Conservation (phyloP, 1,284 basidiomycete species). For the Pyrrhoderma noxium region DNA sequence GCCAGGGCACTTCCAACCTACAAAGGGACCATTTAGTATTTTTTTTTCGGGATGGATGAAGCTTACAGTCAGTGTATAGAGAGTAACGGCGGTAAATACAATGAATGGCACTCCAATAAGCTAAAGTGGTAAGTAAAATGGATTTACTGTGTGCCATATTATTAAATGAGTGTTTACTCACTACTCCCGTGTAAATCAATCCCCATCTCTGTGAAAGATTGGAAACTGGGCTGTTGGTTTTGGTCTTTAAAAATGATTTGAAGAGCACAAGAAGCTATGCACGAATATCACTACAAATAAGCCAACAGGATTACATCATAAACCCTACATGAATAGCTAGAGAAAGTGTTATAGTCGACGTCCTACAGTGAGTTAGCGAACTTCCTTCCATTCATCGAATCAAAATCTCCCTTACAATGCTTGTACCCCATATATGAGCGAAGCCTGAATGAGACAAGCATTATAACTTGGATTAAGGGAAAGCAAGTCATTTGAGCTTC, state of each 20-base stretch:
- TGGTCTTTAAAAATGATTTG: too few relatives aligned
- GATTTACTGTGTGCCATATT: too few relatives aligned
- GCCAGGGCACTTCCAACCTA: constrained; percentile 8
- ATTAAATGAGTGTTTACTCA: too few relatives aligned
- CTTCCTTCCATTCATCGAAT: neutral
- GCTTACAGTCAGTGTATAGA: constrained; percentile 10
- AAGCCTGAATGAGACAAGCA: constrained; percentile 16
- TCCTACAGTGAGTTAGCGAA: constrained; percentile 1
- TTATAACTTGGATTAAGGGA: constrained; percentile 13
- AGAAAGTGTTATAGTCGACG: constrained; percentile 8
- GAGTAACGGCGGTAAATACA: constrained; percentile 6
- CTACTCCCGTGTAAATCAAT: too few relatives aligned
- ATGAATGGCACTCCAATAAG: constrained; percentile 12
- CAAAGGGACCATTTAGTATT: neutral
- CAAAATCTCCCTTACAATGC: constrained; percentile 6
- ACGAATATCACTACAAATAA: too few relatives aligned
- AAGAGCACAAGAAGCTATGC: too few relatives aligned
- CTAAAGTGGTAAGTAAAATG: neutral
- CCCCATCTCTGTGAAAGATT: too few relatives aligned
- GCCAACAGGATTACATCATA: neutral
- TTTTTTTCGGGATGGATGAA: neutral
- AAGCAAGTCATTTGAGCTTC: constrained; percentile 10
- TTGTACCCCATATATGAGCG: constrained; percentile 16
- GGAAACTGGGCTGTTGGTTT: too few relatives aligned
- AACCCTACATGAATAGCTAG: constrained; percentile 16